phyloP scores from a whole-genome alignment of 2,329 filamentous ascomycete species.

The Endoconidiophora laricicola region DNA sequence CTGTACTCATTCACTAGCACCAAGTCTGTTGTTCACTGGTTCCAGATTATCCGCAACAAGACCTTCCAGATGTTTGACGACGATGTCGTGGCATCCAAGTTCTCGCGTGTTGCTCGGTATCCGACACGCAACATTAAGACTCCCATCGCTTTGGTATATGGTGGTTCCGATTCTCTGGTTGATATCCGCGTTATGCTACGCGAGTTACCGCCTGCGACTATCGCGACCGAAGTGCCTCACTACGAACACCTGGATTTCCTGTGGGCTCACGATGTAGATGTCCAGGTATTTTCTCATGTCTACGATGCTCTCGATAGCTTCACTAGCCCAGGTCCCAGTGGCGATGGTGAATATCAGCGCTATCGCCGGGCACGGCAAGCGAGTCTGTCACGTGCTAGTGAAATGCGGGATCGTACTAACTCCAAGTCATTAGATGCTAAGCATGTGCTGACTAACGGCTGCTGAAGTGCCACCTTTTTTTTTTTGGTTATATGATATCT shows the following conservation, averaged over 20 bases:
- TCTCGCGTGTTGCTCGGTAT: constrained; percentile 92
- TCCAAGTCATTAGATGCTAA: background rate
- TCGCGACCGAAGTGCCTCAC: constrained; percentile 72
- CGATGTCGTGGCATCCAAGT: constrained; percentile 66
- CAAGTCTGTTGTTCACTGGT: constrained; percentile 97
- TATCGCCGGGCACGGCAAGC: constrained; percentile 36
- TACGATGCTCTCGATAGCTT: constrained; percentile 73
- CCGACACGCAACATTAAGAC: constrained; percentile 95
- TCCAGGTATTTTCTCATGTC: constrained; percentile 76
- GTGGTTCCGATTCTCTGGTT: constrained; percentile 81
- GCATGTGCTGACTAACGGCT: too few relatives aligned
- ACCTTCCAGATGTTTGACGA: constrained; percentile 99
- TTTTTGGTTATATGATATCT: too few relatives aligned
- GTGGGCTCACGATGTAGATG: constrained; percentile 75
- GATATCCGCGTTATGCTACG: constrained; percentile 86
- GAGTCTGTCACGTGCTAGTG: constrained; percentile 22
- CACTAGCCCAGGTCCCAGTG: constrained; percentile 35
- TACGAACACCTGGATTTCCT: constrained; percentile 96
- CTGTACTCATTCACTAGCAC: constrained; percentile 93
- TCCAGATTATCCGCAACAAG: constrained; percentile 93
- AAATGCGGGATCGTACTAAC: constrained; percentile 1
- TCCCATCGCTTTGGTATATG: constrained; percentile 83
- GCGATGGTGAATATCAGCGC: constrained; percentile 42
- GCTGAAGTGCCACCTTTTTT: background rate
- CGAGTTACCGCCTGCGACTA: constrained; percentile 69